Percentiles rank a stretch among this genome's conserved stretches.
phyloP scores from a whole-genome alignment of 2,329 filamentous ascomycete species.

The Sporothrix pallida region DNA sequence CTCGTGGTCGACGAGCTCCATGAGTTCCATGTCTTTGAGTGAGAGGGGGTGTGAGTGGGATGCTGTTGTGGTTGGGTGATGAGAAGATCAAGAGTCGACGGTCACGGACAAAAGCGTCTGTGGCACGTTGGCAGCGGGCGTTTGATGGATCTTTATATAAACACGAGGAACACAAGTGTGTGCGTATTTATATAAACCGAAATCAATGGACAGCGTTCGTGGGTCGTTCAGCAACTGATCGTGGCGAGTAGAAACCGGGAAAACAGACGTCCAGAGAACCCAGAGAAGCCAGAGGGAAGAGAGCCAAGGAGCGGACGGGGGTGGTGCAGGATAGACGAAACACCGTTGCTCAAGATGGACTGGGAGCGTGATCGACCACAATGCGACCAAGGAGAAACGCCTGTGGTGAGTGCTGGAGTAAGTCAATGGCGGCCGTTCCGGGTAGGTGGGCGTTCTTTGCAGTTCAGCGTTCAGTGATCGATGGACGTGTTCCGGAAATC shows the following conservation, averaged over 20 bases:
- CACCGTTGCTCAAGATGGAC: constrained; percentile 30
- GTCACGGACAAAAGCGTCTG: constrained; percentile 28
- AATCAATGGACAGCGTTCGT: constrained; percentile 16
- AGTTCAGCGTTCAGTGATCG: constrained; percentile 12
- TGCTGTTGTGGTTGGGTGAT: neutral
- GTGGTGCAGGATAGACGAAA: constrained; percentile 33
- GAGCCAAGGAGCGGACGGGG: constrained; percentile 11
- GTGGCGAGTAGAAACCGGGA: constrained; percentile 23
- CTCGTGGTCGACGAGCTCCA: constrained; percentile 69
- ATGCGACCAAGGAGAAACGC: constrained; percentile 38
- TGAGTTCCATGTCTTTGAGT: constrained; percentile 61
- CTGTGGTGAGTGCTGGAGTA: neutral
- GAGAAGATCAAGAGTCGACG: constrained; percentile 7
- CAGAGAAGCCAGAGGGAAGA: neutral
- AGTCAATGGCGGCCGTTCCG: constrained; percentile 4
- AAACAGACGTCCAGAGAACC: neutral
- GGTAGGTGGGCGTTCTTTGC: constrained; percentile 14
- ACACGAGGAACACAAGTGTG: neutral
- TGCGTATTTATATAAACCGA: neutral
- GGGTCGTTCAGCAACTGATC: constrained; percentile 30
- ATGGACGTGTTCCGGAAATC: constrained; percentile 31
- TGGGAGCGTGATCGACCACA: constrained; percentile 39
- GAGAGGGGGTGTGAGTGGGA: neutral
- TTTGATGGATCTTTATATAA: constrained; percentile 29
- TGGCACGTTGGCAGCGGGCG: constrained; percentile 22